A percentile compares a stretch with the other conserved stretches of the same genome.
Evolutionary conservation across 2,329 filamentous ascomycete genomes (phyloP).

Genomic region (Fulvia fulva): DNA sequence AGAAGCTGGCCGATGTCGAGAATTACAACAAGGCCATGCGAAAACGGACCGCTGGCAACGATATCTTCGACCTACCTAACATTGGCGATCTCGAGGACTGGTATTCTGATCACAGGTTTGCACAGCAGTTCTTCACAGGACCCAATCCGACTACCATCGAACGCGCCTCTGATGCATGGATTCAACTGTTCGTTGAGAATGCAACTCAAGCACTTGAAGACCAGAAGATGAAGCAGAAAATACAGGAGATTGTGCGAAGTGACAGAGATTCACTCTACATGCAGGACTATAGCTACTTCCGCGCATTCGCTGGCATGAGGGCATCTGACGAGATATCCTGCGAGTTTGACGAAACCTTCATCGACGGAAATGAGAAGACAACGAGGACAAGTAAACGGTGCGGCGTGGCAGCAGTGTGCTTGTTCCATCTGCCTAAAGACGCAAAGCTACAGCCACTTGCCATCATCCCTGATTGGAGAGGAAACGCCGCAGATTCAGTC

Average conservation of each 20-base stretch:
- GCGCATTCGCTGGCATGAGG: slow-evolving; percentile 30
- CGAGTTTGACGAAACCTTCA: slow-evolving; percentile 15
- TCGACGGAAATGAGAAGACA: slow-evolving; percentile 7
- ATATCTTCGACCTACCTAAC: slow-evolving; percentile 29
- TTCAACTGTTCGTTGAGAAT: slow-evolving; percentile 36
- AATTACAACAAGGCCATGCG: slow-evolving; percentile 13
- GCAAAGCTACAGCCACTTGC: slow-evolving; percentile 49
- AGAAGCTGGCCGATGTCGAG: slow-evolving; percentile 13
- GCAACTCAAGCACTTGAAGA: slow-evolving; percentile 26
- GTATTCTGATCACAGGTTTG: slow-evolving; percentile 44
- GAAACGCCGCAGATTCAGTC: slow-evolving; percentile 42
- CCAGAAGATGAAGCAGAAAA: slow-evolving; percentile 35
- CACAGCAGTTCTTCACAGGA: slow-evolving; percentile 45
- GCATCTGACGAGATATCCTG: slow-evolving; percentile 14
- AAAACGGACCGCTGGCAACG: slow-evolving; percentile 15
- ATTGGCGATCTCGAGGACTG: slow-evolving; percentile 37
- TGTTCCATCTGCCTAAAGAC: slow-evolving; percentile 34
- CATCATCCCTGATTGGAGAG: slow-evolving; percentile 48
- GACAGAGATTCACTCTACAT: slow-evolving; percentile 38
- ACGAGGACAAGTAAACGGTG: slow-evolving; percentile 11
- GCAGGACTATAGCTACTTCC: slow-evolving; percentile 46
- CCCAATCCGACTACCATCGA: slow-evolving; percentile 45
- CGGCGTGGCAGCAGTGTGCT: slow-evolving; percentile 16
- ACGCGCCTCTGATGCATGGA: slow-evolving; percentile 30
- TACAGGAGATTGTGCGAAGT: slow-evolving; percentile 27